phyloP scores from a whole-genome alignment of 768 basidiomycete genomes.

The Suillus sp. region DNA sequence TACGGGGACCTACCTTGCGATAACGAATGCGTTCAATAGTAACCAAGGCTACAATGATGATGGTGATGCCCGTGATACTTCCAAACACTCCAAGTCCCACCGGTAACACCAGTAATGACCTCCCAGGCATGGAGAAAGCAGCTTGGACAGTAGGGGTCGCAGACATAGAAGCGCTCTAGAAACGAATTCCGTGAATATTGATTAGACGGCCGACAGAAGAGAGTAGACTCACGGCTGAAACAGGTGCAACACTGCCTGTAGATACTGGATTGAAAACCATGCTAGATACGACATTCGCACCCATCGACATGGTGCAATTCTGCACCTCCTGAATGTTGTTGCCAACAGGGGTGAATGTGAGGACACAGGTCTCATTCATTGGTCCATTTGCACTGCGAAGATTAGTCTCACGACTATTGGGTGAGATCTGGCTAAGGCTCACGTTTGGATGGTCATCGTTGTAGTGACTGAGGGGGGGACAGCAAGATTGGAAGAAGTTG shows the following conservation, averaged over 20 bases:
- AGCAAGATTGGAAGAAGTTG: conserved; percentile 22
- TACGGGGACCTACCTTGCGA: conserved; percentile 60
- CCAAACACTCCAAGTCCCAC: conserved; percentile 84
- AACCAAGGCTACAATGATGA: conserved; percentile 81
- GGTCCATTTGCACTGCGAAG: conserved; percentile 47
- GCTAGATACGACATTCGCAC: conserved; percentile 16
- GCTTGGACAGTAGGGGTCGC: conserved; percentile 35
- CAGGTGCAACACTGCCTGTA: conserved; percentile 21
- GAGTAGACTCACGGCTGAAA: conserved; percentile 23
- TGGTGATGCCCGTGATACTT: conserved; percentile 80
- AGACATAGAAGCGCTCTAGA: conserved; percentile 32
- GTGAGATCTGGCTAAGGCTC: conserved; percentile 23
- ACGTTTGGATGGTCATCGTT: conserved; percentile 42
- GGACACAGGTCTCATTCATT: conserved; percentile 59
- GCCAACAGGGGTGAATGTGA: conserved; percentile 57
- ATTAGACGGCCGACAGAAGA: conserved; percentile 5
- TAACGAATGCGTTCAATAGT: conserved; percentile 88
- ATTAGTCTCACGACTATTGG: neutral
- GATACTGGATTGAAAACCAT: conserved; percentile 17
- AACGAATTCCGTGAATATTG: conserved; percentile 6
- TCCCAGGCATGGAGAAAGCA: conserved; percentile 70
- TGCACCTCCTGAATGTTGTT: conserved; percentile 54
- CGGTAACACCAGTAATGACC: conserved; percentile 71
- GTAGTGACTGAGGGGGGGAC: conserved; percentile 41
- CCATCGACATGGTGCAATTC: conserved; percentile 48